Conservation (phyloP, 2,329 filamentous ascomycete genomes). For the Colletotrichum spinosum region DNA sequence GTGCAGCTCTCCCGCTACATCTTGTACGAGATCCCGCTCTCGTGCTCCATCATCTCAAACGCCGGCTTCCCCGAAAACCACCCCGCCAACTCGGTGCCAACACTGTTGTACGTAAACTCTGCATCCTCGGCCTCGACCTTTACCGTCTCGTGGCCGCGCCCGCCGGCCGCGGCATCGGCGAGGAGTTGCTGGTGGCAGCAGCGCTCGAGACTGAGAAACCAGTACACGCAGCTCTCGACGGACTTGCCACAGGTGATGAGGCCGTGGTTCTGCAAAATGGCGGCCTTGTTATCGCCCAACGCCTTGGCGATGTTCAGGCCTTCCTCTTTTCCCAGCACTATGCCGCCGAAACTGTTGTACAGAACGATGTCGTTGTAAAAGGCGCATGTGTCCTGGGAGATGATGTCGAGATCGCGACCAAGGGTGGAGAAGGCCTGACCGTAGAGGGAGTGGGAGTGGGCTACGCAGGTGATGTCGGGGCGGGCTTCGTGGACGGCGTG, state of each 20-base stretch:
- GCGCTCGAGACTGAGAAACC: slow-evolving; percentile 64
- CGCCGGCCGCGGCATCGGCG: slow-evolving; percentile 70
- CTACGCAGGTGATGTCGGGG: slow-evolving; percentile 65
- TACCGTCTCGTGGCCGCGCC: slow-evolving; percentile 71
- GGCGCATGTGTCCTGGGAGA: slow-evolving; percentile 71
- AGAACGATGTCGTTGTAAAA: slow-evolving; percentile 65
- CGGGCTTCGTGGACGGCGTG: slow-evolving; percentile 61
- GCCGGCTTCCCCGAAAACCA: slow-evolving; percentile 79
- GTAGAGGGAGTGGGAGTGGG: slow-evolving; percentile 66
- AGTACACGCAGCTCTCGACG: slow-evolving; percentile 64
- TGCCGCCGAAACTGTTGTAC: slow-evolving; percentile 61
- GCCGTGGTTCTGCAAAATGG: slow-evolving; percentile 66
- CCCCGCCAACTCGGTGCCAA: slow-evolving; percentile 71
- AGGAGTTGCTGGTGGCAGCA: slow-evolving; percentile 62
- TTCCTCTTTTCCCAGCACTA: slow-evolving; percentile 65
- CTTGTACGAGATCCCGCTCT: slow-evolving; percentile 28
- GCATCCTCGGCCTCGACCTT: slow-evolving; percentile 78
- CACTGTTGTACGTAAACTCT: slow-evolving; percentile 72
- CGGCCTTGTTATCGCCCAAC: slow-evolving; percentile 62
- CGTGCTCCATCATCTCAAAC: slow-evolving; percentile 67
- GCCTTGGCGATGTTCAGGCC: slow-evolving; percentile 60
- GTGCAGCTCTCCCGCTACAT: slow-evolving; percentile 3
- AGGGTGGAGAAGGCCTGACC: slow-evolving; percentile 70
- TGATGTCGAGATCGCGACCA: slow-evolving; percentile 72
- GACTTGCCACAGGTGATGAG: slow-evolving; percentile 61